Conservation (phyloP, 805 yeast species). For the Candida coquimbonensis region DNA sequence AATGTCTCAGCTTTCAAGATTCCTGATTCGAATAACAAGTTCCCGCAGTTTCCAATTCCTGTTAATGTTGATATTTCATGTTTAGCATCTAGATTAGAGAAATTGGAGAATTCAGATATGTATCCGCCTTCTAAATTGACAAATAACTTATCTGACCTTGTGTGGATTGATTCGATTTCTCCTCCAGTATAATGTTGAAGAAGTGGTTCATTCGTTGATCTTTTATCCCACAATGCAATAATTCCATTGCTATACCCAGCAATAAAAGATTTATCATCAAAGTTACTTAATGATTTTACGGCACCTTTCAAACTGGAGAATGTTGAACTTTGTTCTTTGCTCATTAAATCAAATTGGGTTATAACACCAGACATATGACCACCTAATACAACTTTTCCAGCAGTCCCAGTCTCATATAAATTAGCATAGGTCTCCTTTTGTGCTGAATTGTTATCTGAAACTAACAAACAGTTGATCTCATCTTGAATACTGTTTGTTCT, state of each 20-base stretch:
- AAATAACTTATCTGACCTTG: neutral
- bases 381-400: constrained; percentile 34
- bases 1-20: neutral
- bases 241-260: constrained; percentile 31
- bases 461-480: constrained; percentile 26
- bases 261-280: constrained; percentile 7
- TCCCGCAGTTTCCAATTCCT: neutral
- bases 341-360: constrained; percentile 32
- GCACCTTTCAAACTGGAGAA: constrained; percentile 22
- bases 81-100: neutral
- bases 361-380: constrained; percentile 36
- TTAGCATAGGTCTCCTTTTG: neutral
- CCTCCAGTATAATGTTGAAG: constrained; percentile 2
- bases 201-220: constrained; percentile 11
- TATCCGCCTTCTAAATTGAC: neutral
- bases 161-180: constrained; percentile 9
- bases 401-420: constrained; percentile 41
- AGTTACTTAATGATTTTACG: neutral
- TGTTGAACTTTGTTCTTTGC: constrained; percentile 19
- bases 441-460: neutral
- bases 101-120: neutral
- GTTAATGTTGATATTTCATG: neutral
- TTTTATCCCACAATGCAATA: constrained; percentile 36
- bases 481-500: constrained; percentile 30
- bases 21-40: neutral